Conservation (phyloP, 2,329 filamentous ascomycete genomes). For the Fusarium newnesense region DNA sequence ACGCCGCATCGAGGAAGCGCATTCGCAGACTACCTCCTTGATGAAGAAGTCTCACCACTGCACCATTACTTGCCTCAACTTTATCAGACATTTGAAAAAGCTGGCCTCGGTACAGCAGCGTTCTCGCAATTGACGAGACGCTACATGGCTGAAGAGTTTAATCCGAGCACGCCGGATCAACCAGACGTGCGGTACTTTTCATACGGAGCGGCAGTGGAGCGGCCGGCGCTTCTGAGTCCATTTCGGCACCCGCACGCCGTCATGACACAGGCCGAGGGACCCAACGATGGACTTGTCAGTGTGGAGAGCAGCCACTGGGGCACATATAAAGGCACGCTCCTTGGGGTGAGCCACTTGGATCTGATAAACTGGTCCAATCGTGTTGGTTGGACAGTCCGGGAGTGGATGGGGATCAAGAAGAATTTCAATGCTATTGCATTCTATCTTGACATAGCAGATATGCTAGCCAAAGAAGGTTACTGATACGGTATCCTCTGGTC, state of each 20-base stretch:
- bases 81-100: conserved; percentile 61
- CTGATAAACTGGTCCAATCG: conserved; percentile 76
- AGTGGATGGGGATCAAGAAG: conserved; percentile 62
- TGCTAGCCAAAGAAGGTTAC: conserved; percentile 74
- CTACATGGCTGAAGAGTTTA: conserved; percentile 70
- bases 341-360: conserved; percentile 71
- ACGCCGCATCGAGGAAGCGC: conserved; percentile 66
- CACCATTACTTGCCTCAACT: conserved; percentile 63
- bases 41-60: conserved; percentile 51
- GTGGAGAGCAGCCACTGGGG: conserved; percentile 71
- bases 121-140: conserved; percentile 69
- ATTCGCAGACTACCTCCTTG: conserved; percentile 65
- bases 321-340: conserved; percentile 70
- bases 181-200: conserved; percentile 68
- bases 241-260: conserved; percentile 65
- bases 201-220: conserved; percentile 64
- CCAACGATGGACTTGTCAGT: conserved; percentile 76
- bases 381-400: conserved; percentile 63
- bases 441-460: conserved; percentile 73
- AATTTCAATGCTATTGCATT: conserved; percentile 76
- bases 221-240: conserved; percentile 70
- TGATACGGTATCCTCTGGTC: conserved; percentile 35
- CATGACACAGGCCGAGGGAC: conserved; percentile 62
- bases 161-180: conserved; percentile 65
- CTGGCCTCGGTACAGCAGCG: conserved; percentile 67